Base-by-base conservation (phyloP, 768 basidiomycete species). In the Termitomyces sp. region DNA sequence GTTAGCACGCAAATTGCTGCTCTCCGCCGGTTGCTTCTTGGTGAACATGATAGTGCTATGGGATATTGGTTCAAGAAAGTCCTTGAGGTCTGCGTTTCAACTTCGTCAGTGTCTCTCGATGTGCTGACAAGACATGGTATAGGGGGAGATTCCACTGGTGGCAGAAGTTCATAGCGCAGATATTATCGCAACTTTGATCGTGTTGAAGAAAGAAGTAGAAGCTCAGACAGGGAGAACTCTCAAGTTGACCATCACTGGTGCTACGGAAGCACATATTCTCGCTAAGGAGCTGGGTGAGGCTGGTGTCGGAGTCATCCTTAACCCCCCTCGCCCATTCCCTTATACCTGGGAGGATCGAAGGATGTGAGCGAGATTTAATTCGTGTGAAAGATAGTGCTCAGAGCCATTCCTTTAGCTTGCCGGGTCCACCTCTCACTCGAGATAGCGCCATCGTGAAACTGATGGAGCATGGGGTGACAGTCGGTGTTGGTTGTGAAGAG, bases 1-100 rank as follows among this genome's bases (percentile, higher is more conserved):
- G 78, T 93, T 32, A 93, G 93, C 71, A 89, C 87, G n/a, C 85
- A 93, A 63, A 86, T 96, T 59, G 87, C 87, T 14, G 76, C 84
- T 4, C 73, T 97, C 45, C 81, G 93, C 1, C 75, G 79, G 8
- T 73, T 93, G 39, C 74, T 96, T 8, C 73, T 87, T 9, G 75
- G 71, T 26, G 71, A 78, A 14, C 59, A 65, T 2, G 68, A 71
- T 40, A 76, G 74, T 40, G 73, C 67, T 24, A 60, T 78, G 4
- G 79, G 76, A 1, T 56, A 73, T 40, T 80, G 78, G 71, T 81
- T 86, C 60, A 66, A 74, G 46, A 72, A 75, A 67, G 80, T 82
- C 30, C 69, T 68, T 24, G 66, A 77, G 63, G 83, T 82, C 37
- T 72, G 58, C 39, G 10, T 16, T 58, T 59, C 13, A n/a, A n/a